Percentiles rank a stretch among this genome's conserved stretches.
Evolutionary conservation across 805 yeast species (phyloP).

Genomic region (Tetrapisispora arboricola): DNA sequence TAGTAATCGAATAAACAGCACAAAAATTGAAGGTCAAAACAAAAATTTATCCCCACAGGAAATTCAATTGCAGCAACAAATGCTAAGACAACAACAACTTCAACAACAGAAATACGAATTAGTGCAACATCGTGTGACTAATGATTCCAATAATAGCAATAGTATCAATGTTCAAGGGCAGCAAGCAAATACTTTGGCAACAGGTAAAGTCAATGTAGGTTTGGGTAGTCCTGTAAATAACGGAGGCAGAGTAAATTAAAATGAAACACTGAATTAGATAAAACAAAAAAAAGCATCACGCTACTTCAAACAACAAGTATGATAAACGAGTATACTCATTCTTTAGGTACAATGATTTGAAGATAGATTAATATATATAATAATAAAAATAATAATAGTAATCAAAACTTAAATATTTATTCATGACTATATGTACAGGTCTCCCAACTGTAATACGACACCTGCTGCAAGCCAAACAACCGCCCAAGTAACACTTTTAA

Average conservation of each 20-base stretch:
- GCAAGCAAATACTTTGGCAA: slow-evolving; percentile 8
- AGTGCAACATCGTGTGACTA: slow-evolving; percentile 26
- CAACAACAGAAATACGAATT: slow-evolving; percentile 28
- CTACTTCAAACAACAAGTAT: too few species aligned
- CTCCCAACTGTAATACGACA: background rate
- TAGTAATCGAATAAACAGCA: background rate
- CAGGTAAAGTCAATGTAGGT: slow-evolving; percentile 19
- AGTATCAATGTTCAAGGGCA: slow-evolving; percentile 20
- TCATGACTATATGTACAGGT: background rate
- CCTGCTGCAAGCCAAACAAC: slow-evolving; percentile 1
- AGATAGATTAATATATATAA: too few species aligned
- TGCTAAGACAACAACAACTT: slow-evolving; percentile 26
- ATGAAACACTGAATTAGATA: too few species aligned
- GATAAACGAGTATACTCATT: too few species aligned
- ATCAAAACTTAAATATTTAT: too few species aligned
- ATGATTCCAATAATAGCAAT: slow-evolving; percentile 21
- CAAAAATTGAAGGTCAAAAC: slow-evolving; percentile 5
- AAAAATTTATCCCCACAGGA: slow-evolving; percentile 27
- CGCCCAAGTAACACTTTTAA: slow-evolving; percentile 1
- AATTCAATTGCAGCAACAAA: slow-evolving; percentile 27
- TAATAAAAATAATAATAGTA: background rate
- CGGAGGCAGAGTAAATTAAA: slow-evolving; percentile 1
- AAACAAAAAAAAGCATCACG: too few species aligned
- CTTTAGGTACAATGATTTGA: too few species aligned
- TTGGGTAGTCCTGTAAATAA: slow-evolving; percentile 14